These are phyloP conservation scores for Mangifera indica DNA, from an alignment of 345 rosid species.

Conservation along the genomic window DNA sequence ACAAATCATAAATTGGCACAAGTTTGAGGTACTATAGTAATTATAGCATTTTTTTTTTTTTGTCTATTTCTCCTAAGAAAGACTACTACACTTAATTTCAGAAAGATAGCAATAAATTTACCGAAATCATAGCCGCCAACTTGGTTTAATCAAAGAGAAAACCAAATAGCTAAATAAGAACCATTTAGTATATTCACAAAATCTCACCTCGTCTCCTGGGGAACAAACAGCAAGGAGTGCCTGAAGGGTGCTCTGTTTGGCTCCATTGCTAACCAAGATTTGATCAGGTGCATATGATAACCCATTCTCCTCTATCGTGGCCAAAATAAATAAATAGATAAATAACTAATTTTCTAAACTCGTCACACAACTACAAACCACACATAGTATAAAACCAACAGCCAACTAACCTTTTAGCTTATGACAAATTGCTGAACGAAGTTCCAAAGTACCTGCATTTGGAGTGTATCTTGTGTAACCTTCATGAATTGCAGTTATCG, in stretches of 20 bases:
- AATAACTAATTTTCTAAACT: not conserved
- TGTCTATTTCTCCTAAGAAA: not conserved
- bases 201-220: constrained; percentile 90
- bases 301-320: constrained; percentile 78
- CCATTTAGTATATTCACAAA: not conserved
- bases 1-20: not conserved
- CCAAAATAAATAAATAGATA: not conserved
- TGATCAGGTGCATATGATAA: constrained; percentile 75
- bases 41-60: not conserved
- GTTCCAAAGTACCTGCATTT: constrained; percentile 82
- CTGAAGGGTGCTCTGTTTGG: constrained; percentile 78
- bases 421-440: constrained; percentile 79
- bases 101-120: not conserved
- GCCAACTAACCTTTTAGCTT: constrained; percentile 64
- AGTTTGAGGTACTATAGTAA: not conserved
- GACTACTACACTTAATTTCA: not conserved
- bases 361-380: not conserved
- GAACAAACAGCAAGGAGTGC: constrained; percentile 84
- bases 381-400: not conserved
- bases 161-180: not conserved
- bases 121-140: too few species aligned
- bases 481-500: constrained; percentile 83
- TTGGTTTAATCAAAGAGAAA: not conserved
- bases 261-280: constrained; percentile 92
- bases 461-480: constrained; percentile 88